Conservation (phyloP, 2,329 filamentous ascomycete genomes). For the Fusarium sp. region DNA sequence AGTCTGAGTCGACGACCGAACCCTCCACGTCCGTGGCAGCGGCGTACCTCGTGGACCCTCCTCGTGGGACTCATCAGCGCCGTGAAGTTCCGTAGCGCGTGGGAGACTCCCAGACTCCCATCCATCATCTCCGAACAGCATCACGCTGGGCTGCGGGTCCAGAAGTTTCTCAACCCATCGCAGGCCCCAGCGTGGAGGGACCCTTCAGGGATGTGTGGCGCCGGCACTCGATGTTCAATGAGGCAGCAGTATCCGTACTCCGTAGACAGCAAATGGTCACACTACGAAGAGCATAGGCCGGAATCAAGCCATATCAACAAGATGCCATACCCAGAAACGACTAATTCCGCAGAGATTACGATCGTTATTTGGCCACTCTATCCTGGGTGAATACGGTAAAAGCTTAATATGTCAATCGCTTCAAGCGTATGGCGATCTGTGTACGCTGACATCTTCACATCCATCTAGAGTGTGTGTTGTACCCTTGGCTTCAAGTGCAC, state of each 20-base stretch:
- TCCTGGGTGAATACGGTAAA: slow-evolving; percentile 1
- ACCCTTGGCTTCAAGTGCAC: not conserved
- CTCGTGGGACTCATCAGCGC: slow-evolving; percentile 34
- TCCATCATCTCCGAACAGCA: slow-evolving; percentile 45
- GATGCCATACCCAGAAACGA: not conserved
- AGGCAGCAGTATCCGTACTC: slow-evolving; percentile 31
- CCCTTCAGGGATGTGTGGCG: slow-evolving; percentile 37
- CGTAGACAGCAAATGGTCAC: slow-evolving; percentile 27
- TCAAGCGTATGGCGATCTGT: slow-evolving; percentile 17
- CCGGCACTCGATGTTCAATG: slow-evolving; percentile 25
- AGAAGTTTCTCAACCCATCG: slow-evolving; percentile 25
- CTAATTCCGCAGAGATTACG: not conserved
- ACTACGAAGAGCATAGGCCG: slow-evolving; percentile 1
- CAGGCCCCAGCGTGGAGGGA: slow-evolving; percentile 25
- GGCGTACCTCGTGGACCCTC: slow-evolving; percentile 36
- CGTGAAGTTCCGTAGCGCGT: slow-evolving; percentile 32
- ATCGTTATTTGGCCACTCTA: not conserved
- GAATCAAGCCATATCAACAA: not conserved
- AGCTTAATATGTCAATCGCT: not conserved
- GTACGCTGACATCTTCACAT: slow-evolving; percentile 10
- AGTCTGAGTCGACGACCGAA: slow-evolving; percentile 17
- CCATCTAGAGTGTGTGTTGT: not conserved
- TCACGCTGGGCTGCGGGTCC: slow-evolving; percentile 33
- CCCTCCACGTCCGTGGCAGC: slow-evolving; percentile 33
- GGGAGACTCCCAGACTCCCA: not conserved